Conservation (phyloP, 2,329 filamentous ascomycete species). For the Teratosphaeria nubilosa region DNA sequence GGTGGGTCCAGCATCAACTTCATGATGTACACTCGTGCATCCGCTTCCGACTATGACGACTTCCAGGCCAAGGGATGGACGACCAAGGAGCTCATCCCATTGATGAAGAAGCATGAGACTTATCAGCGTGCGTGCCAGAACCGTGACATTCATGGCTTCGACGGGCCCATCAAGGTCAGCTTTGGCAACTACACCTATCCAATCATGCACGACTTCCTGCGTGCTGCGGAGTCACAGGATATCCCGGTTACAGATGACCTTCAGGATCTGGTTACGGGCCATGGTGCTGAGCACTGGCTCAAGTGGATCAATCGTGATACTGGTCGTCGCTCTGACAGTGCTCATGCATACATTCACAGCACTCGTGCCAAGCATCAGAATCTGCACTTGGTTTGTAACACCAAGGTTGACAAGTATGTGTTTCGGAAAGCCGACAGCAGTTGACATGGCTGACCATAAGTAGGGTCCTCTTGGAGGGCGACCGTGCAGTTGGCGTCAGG, state of each 20-base stretch:
- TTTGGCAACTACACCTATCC: slow-evolving; percentile 61
- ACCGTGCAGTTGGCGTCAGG: slow-evolving; percentile 59
- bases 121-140: slow-evolving; percentile 51
- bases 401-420: slow-evolving; percentile 58
- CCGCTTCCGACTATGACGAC: slow-evolving; percentile 65
- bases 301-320: slow-evolving; percentile 71
- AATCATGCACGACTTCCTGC: slow-evolving; percentile 69
- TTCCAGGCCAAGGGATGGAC: slow-evolving; percentile 73
- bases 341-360: slow-evolving; percentile 68
- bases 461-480: slow-evolving; percentile 57
- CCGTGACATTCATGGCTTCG: slow-evolving; percentile 62
- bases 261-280: slow-evolving; percentile 59
- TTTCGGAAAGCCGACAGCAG: background rate
- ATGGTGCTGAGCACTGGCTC: slow-evolving; percentile 70
- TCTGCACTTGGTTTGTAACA: slow-evolving; percentile 63
- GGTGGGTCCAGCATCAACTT: slow-evolving; percentile 60
- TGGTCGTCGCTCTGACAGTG: slow-evolving; percentile 65
- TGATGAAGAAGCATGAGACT: slow-evolving; percentile 74
- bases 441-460: background rate
- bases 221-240: slow-evolving; percentile 45
- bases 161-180: slow-evolving; percentile 72
- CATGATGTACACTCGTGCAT: slow-evolving; percentile 68
- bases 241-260: slow-evolving; percentile 64
- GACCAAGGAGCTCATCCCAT: slow-evolving; percentile 61
- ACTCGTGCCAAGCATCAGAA: slow-evolving; percentile 62